Base-by-base conservation (phyloP, 176 grass and related monocot genomes). In the Thalia dealbata region DNA sequence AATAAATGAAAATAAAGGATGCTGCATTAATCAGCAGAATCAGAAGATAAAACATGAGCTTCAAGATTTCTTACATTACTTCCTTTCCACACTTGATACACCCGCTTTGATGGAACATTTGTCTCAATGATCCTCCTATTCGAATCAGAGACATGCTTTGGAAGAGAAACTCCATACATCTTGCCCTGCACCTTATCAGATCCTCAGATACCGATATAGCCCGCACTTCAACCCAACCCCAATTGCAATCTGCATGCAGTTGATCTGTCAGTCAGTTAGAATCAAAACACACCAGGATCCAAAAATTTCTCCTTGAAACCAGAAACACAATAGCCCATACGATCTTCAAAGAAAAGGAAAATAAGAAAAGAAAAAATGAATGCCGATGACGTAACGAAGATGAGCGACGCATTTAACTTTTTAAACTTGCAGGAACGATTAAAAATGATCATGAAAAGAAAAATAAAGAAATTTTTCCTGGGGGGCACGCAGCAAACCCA, bases 71-170 rank as follows among this genome's bases (percentile, higher is more conserved):
- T 88, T 67, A 91, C 89, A 61, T 91, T 91, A 78, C 80, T 88
- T 66, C 89, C 89, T 76, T 88, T 91, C 89, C 89, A 91, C 2
- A 84, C 50, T 84, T 88, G 89, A 81, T 91, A 91, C 67, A 85
- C 77, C 28, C 83, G 79, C 71, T 73, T 76, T 0, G 74, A 76
- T 28, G 80, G 78, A 60, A 67, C 80, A 50, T 76, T 81, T 14
- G 75, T 70, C 62, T 91, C 89, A 61, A 86, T 81, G 75, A 91
- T 91, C 61, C 80, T 68, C 43, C 83, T 42, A 81, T 88, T 91
- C 45, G 89, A 91, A 78, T 91, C 80, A 3, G 82, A 83, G 23
- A 85, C 48, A 61, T 81, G 78, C 46, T 78, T 70, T 13, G 81
- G 76, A 60, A 67, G 14, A 45, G 76, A 16, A 11, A 22, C 15